Conservation (phyloP, 2,329 filamentous ascomycete species). For the Fusarium newnesense region DNA sequence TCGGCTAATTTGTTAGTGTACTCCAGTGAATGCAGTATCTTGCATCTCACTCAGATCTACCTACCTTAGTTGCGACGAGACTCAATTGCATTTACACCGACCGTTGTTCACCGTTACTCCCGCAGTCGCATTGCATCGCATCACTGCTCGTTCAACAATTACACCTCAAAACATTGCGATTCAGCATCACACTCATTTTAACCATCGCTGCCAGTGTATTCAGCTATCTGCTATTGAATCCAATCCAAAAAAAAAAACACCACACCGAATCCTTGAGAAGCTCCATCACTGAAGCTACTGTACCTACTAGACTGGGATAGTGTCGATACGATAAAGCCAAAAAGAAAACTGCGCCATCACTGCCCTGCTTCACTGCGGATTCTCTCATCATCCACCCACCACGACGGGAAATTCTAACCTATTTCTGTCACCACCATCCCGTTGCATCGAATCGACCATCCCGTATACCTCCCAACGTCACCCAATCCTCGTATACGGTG, state of each 20-base stretch:
- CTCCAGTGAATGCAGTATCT: neutral
- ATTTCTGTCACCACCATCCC: slow-evolving; percentile 12
- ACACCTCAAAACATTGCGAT: neutral
- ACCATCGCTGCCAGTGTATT: neutral
- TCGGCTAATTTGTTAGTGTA: slow-evolving; percentile 20
- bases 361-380: slow-evolving; percentile 30
- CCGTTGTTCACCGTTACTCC: slow-evolving; percentile 21
- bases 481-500: slow-evolving; percentile 19
- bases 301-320: slow-evolving; percentile 21
- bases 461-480: slow-evolving; percentile 6
- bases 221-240: neutral
- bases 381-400: slow-evolving; percentile 21
- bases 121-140: slow-evolving; percentile 20
- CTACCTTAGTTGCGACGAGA: neutral
- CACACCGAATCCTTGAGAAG: slow-evolving; percentile 17
- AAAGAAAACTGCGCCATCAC: slow-evolving; percentile 16
- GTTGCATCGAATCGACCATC: slow-evolving; percentile 6
- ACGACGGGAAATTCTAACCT: slow-evolving; percentile 9
- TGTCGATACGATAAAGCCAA: slow-evolving; percentile 12
- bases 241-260: neutral
- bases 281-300: slow-evolving; percentile 17
- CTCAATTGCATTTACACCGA: slow-evolving; percentile 16
- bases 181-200: neutral
- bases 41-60: slow-evolving; percentile 24
- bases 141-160: slow-evolving; percentile 1